Percentiles rank a stretch among this genome's conserved stretches.
Conservation (phyloP, 106 monocot genomes). For the Dendrobium catenatum region DNA sequence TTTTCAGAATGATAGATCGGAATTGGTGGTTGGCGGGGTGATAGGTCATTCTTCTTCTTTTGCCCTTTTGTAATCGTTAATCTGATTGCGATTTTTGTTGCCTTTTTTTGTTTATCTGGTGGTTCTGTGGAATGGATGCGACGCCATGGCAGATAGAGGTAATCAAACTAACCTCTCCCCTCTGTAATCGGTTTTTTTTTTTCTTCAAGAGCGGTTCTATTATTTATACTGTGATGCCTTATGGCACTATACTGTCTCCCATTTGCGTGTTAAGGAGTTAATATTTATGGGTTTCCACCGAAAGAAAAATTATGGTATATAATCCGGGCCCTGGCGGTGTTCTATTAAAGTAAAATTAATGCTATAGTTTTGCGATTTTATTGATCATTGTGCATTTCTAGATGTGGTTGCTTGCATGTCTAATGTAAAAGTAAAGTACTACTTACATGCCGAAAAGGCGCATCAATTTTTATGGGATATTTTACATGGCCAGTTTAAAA, state of each 20-base stretch:
- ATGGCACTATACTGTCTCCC: not conserved
- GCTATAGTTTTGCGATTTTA: not conserved
- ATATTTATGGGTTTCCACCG: not conserved
- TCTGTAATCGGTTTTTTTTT: not conserved
- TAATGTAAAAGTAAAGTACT: too few relatives aligned
- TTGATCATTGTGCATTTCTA: not conserved
- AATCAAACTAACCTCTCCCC: not conserved
- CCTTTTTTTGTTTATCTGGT: not conserved
- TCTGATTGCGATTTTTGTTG: not conserved
- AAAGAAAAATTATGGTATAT: not conserved
- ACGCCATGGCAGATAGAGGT: not conserved
- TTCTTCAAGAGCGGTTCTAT: not conserved
- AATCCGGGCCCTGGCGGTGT: too few relatives aligned
- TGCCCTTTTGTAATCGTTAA: not conserved
- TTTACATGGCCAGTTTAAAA: too few relatives aligned
- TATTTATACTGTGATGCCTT: not conserved
- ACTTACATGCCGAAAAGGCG: too few relatives aligned
- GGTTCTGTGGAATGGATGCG: not conserved
- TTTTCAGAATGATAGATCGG: not conserved
- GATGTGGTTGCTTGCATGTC: not conserved
- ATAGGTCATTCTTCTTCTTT: not conserved
- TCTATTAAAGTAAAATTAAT: too few relatives aligned
- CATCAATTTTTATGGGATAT: too few relatives aligned
- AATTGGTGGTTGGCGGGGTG: not conserved
- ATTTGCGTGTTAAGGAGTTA: not conserved